Evolutionary conservation across 352 stramenopile species (phyloP).

Genomic region (Globisporangium nagaii): DNA sequence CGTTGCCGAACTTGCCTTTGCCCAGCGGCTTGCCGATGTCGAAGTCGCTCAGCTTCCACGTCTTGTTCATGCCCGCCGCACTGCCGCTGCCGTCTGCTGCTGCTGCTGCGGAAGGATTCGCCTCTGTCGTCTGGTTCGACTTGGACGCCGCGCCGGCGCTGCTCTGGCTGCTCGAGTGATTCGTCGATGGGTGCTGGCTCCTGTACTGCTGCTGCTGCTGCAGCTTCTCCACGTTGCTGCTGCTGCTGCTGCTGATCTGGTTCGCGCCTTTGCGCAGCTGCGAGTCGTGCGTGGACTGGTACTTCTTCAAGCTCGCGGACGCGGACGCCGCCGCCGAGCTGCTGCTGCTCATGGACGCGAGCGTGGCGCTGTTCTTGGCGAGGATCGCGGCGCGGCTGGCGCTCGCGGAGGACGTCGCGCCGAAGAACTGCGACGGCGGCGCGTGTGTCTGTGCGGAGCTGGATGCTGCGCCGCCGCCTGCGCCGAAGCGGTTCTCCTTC

Average conservation of each 20-base stretch:
- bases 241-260: neutral
- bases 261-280: neutral
- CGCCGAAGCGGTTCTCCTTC: slow-evolving; percentile 51
- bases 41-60: slow-evolving; percentile 97
- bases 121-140: neutral
- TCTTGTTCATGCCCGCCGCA: slow-evolving; percentile 22
- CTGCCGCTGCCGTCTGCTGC: slow-evolving; percentile 5
- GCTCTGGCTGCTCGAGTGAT: neutral
- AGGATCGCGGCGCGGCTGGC: slow-evolving; percentile 19
- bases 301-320: slow-evolving; percentile 1
- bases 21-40: slow-evolving; percentile 98
- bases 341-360: slow-evolving; percentile 7
- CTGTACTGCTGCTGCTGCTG: slow-evolving; percentile 1
- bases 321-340: neutral
- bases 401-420: slow-evolving; percentile 11
- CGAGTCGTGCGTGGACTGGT: neutral
- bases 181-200: slow-evolving; percentile 1
- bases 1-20: slow-evolving; percentile 97
- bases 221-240: slow-evolving; percentile 9
- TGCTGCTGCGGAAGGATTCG: neutral
- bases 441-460: neutral
- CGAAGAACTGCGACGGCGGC: slow-evolving; percentile 15
- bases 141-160: neutral
- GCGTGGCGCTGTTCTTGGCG: neutral
- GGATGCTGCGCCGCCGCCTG: neutral